These are phyloP conservation scores for Aphanomyces cochlioides DNA, from an alignment of 352 stramenopile genomes.

Conservation along the genomic window DNA sequence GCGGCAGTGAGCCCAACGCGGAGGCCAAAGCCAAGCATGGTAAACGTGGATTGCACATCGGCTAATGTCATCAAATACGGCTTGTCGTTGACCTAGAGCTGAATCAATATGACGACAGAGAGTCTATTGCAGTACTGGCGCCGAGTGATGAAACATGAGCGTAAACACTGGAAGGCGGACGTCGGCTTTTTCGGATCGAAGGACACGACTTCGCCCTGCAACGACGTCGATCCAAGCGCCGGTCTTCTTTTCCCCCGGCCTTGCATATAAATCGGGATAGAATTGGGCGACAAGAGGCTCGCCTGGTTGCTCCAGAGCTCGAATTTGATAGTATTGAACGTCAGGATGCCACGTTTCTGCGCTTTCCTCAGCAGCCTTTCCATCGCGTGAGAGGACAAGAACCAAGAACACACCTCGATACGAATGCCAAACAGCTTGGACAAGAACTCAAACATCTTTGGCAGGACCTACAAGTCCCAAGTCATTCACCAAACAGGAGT, in stretches of 20 bases:
- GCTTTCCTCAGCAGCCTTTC: constrained; percentile 71
- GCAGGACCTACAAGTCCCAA: constrained; percentile 46
- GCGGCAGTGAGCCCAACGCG: neutral
- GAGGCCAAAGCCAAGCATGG: neutral
- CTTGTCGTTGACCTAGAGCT: neutral
- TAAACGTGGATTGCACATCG: constrained; percentile 14
- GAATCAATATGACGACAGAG: neutral
- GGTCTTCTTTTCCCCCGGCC: constrained; percentile 95
- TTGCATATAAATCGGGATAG: constrained; percentile 96
- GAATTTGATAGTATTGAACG: constrained; percentile 94
- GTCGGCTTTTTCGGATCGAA: constrained; percentile 58
- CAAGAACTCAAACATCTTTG: constrained; percentile 93
- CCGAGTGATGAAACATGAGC: constrained; percentile 96
- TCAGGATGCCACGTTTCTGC: constrained; percentile 90
- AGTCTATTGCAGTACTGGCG: constrained; percentile 75
- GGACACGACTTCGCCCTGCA: constrained; percentile 89
- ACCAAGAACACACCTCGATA: neutral
- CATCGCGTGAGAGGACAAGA: constrained; percentile 39
- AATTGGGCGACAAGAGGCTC: constrained; percentile 92
- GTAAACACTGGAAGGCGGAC: constrained; percentile 93
- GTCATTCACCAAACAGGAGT: neutral
- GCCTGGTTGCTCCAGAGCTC: constrained; percentile 47
- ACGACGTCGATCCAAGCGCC: constrained; percentile 98
- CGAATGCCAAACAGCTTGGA: constrained; percentile 90
- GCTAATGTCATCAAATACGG: neutral